These are phyloP conservation scores for Mentha longifolia DNA, from an alignment of 257 asterid species.

Conservation along the genomic window DNA sequence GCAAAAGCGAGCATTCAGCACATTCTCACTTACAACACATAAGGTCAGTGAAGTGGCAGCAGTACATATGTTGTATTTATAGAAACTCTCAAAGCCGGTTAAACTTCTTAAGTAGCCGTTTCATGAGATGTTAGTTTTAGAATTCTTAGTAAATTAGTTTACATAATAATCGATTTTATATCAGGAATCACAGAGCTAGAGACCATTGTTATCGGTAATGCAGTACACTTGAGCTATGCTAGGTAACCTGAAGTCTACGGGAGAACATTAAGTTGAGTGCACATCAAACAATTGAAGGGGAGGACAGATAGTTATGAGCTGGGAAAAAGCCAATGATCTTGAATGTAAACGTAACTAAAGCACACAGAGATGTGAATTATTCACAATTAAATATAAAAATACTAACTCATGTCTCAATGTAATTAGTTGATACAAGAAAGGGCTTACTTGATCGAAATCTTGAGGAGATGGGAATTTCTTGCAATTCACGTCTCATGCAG, in stretches of 20 bases:
- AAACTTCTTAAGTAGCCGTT: not conserved
- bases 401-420: slow-evolving; percentile 15
- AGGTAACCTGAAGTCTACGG: not conserved
- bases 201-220: not conserved
- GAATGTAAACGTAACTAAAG: slow-evolving; percentile 4
- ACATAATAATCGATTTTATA: too few species aligned
- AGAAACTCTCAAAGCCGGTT: too few species aligned
- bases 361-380: not conserved
- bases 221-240: not conserved
- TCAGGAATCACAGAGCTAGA: not conserved
- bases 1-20: not conserved
- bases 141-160: not conserved
- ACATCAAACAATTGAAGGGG: not conserved
- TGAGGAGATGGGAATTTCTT: slow-evolving; percentile 70
- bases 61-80: too few species aligned
- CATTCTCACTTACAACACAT: not conserved
- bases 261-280: slow-evolving; percentile 4
- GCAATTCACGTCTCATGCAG: slow-evolving; percentile 82
- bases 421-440: slow-evolving; percentile 15
- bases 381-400: slow-evolving; percentile 3
- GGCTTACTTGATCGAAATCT: slow-evolving; percentile 85
- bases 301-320: not conserved
- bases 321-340: slow-evolving; percentile 1
- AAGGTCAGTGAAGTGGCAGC: not conserved
- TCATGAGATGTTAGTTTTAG: not conserved